Evolutionary conservation across 148 eudicot species (phyloP).

Genomic region (Silene latifolia): DNA sequence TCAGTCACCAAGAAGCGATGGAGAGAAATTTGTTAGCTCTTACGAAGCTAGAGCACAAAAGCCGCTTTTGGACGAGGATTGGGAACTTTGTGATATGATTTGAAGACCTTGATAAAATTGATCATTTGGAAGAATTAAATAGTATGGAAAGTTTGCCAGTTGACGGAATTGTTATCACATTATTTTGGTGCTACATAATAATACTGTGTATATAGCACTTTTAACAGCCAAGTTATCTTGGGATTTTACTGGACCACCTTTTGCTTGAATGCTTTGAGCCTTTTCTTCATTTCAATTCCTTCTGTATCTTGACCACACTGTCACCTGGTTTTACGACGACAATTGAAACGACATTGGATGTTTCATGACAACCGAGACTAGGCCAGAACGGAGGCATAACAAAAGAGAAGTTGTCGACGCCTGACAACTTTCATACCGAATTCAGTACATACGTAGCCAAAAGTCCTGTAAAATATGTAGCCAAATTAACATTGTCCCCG

Average conservation of each 20-base stretch:
- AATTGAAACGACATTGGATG: too few relatives aligned
- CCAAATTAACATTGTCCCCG: too few relatives aligned
- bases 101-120: not conserved
- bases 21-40: conserved; percentile 20
- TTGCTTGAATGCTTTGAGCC: not conserved
- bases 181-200: conserved; percentile 1
- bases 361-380: too few relatives aligned
- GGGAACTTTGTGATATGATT: conserved; percentile 57
- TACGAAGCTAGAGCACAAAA: conserved; percentile 19
- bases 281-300: not conserved
- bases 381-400: too few relatives aligned
- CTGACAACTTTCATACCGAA: too few relatives aligned
- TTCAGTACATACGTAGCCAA: too few relatives aligned
- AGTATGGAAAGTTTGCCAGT: not conserved
- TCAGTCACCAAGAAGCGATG: conserved; percentile 21
- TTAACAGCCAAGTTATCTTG: not conserved
- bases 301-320: too few relatives aligned
- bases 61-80: conserved; percentile 54
- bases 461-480: too few relatives aligned
- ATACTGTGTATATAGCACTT: conserved; percentile 15
- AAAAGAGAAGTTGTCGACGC: too few relatives aligned
- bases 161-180: not conserved
- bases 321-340: too few relatives aligned
- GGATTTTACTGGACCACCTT: not conserved
- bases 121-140: conserved; percentile 8